Percentiles rank a stretch among this genome's conserved stretches.
Conservation (phyloP, 2,329 filamentous ascomycete genomes). For the Cordyceps pruinosa region DNA sequence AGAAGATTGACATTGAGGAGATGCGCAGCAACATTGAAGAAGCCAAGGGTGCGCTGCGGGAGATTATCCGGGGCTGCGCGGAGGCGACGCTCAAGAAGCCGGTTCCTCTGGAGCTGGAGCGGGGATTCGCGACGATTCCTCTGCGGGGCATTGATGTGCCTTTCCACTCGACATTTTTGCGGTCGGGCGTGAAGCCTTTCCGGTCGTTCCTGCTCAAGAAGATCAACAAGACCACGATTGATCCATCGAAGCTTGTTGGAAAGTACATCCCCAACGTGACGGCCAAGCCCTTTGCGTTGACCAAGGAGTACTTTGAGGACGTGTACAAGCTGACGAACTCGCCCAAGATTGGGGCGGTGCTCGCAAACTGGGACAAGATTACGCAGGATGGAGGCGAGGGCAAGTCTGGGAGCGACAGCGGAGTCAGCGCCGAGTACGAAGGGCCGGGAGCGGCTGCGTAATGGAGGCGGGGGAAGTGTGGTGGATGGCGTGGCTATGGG, state of each 20-base stretch:
- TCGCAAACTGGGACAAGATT: slow-evolving; percentile 83
- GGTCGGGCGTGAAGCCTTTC: slow-evolving; percentile 98
- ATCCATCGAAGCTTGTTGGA: slow-evolving; percentile 90
- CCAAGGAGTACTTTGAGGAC: slow-evolving; percentile 99
- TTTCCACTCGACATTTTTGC: slow-evolving; percentile 97
- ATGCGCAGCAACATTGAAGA: slow-evolving; percentile 87
- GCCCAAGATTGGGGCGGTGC: slow-evolving; percentile 66
- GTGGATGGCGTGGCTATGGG: not conserved
- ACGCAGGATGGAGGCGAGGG: slow-evolving; percentile 35
- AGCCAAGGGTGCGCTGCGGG: slow-evolving; percentile 79
- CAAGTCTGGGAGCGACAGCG: slow-evolving; percentile 31
- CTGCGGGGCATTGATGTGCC: slow-evolving; percentile 96
- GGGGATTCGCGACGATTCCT: slow-evolving; percentile 94
- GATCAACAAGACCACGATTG: slow-evolving; percentile 98
- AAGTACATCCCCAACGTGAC: slow-evolving; percentile 99
- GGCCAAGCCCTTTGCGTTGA: slow-evolving; percentile 87
- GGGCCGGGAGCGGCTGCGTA: slow-evolving; percentile 36
- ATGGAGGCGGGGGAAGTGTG: not conserved
- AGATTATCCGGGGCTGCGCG: slow-evolving; percentile 86
- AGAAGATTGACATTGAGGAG: slow-evolving; percentile 95
- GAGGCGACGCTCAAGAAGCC: slow-evolving; percentile 86
- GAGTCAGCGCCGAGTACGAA: slow-evolving; percentile 34
- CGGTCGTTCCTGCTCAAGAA: slow-evolving; percentile 97
- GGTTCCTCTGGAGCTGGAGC: slow-evolving; percentile 78
- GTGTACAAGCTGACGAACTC: slow-evolving; percentile 91